Evolutionary conservation across 371 early-diverging fungal genomes (phyloP).

Genomic region (Syncephalis plumigaleata): DNA sequence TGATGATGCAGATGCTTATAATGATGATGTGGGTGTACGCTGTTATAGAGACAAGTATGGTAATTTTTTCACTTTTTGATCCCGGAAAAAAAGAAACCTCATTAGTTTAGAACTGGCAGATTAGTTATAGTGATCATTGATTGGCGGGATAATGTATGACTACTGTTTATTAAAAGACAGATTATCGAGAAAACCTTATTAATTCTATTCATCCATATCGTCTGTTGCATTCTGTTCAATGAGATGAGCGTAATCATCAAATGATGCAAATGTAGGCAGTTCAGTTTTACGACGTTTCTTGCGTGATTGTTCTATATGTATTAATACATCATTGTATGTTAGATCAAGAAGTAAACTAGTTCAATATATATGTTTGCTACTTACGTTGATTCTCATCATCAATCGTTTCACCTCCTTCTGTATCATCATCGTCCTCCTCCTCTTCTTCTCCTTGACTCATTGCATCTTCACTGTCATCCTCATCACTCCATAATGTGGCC

Average conservation of each 20-base stretch:
- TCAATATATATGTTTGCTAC: not conserved
- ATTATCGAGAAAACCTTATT: too few species aligned
- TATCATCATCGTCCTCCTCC: too few species aligned
- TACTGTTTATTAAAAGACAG: too few species aligned
- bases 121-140: too few species aligned
- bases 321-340: not conserved
- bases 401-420: conserved; percentile 4
- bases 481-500: conserved; percentile 1
- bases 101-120: too few species aligned
- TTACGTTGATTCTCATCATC: conserved; percentile 6
- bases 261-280: conserved; percentile 38
- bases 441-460: conserved; percentile 6
- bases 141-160: too few species aligned
- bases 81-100: too few species aligned
- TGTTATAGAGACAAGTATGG: too few species aligned
- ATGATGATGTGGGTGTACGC: too few species aligned
- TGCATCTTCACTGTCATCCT: conserved; percentile 7
- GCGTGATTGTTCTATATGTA: conserved; percentile 7
- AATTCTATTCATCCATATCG: conserved; percentile 8
- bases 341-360: not conserved
- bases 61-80: too few species aligned
- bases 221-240: conserved; percentile 23
- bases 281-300: conserved; percentile 18
- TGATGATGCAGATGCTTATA: too few species aligned
- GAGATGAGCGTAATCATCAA: conserved; percentile 51